phyloP scores from a whole-genome alignment of 106 monocot species.

The Cymbidium sinense region DNA sequence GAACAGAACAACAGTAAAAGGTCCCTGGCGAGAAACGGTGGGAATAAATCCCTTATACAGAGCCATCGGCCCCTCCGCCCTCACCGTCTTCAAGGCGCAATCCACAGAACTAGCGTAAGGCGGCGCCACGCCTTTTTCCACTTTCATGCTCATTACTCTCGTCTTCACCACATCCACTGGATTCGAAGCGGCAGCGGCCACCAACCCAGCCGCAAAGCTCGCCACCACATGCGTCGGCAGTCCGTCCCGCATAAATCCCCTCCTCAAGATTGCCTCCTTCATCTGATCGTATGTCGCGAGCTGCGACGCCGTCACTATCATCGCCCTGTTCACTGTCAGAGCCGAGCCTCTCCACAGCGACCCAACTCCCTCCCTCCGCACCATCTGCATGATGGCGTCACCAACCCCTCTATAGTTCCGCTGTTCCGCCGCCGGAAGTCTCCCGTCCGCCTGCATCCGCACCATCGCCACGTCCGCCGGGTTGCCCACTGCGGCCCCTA shows the following conservation, averaged over 20 bases:
- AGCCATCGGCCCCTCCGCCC: slow-evolving; percentile 48
- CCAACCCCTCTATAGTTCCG: slow-evolving; percentile 51
- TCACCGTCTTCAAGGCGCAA: slow-evolving; percentile 53
- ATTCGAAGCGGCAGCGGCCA: slow-evolving; percentile 44
- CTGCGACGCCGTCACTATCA: slow-evolving; percentile 53
- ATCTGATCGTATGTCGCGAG: slow-evolving; percentile 64
- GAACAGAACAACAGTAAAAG: slow-evolving; percentile 62
- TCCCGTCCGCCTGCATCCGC: too few species aligned
- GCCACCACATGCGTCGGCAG: slow-evolving; percentile 53
- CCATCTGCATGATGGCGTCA: slow-evolving; percentile 53
- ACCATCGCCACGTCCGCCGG: too few species aligned
- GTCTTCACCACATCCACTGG: slow-evolving; percentile 67
- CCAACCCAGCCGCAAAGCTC: slow-evolving; percentile 47
- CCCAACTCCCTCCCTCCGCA: slow-evolving; percentile 28
- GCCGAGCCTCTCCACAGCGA: slow-evolving; percentile 49
- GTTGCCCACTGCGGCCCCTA: slow-evolving; percentile 66
- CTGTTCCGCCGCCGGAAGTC: slow-evolving; percentile 43
- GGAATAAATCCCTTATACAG: slow-evolving; percentile 74
- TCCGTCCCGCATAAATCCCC: slow-evolving; percentile 26
- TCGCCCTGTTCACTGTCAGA: slow-evolving; percentile 60
- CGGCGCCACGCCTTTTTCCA: slow-evolving; percentile 23
- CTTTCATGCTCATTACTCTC: slow-evolving; percentile 64
- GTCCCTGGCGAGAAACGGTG: too few species aligned
- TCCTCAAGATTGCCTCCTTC: slow-evolving; percentile 38
- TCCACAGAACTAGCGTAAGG: slow-evolving; percentile 50